Evolutionary conservation across 2,329 filamentous ascomycete species (phyloP).

Genomic region (Cercospora brassicicola): DNA sequence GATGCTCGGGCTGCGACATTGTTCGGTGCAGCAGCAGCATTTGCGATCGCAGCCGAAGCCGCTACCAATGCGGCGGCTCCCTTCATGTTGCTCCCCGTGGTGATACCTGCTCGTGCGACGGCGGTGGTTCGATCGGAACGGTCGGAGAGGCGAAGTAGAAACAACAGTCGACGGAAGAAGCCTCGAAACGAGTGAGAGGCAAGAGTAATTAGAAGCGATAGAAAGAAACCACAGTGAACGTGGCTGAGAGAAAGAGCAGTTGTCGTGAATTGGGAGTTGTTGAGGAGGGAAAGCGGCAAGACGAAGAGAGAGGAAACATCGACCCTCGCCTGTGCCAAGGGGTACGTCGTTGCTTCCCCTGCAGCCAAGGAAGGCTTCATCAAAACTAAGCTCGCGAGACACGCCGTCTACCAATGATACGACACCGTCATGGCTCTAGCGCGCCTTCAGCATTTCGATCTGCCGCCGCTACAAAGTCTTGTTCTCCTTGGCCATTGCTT

Average conservation of each 20-base stretch:
- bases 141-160: neutral
- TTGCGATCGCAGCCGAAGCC: conserved; percentile 49
- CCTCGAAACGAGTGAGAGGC: conserved; percentile 28
- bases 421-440: neutral
- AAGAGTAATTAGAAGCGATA: conserved; percentile 5
- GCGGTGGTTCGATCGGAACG: neutral
- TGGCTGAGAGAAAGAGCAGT: neutral
- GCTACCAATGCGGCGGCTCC: conserved; percentile 48
- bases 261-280: neutral
- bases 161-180: conserved; percentile 13
- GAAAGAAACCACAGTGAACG: neutral
- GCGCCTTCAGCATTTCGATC: neutral
- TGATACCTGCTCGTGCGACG: neutral
- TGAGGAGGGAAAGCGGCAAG: conserved; percentile 4
- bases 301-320: conserved; percentile 16
- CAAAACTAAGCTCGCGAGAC: neutral
- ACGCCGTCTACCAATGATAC: neutral
- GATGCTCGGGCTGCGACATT: conserved; percentile 38
- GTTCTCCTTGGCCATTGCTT: conserved; percentile 12
- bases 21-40: conserved; percentile 47
- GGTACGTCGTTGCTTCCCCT: neutral
- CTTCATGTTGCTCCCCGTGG: conserved; percentile 53
- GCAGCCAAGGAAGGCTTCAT: conserved; percentile 9
- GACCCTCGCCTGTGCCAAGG: neutral
- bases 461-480: neutral